Evolutionary conservation across 2,329 filamentous ascomycete species (phyloP).

Genomic region (Clonostachys rhizophaga): DNA sequence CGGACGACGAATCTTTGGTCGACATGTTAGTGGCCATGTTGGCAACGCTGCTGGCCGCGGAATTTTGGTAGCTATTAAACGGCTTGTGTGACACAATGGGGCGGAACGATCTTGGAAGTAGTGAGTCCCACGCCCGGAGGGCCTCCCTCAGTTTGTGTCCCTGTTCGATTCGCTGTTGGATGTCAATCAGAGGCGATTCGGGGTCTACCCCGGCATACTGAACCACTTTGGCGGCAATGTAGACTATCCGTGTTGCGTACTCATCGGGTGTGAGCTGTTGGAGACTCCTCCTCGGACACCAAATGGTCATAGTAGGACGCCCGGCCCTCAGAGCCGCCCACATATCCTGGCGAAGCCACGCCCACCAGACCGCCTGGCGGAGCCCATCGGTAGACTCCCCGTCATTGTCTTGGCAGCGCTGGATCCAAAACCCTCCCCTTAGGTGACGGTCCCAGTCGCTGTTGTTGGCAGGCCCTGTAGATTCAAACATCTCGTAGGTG

Average conservation of each 20-base stretch:
- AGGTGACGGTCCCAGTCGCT: constrained; percentile 53
- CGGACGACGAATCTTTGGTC: neutral
- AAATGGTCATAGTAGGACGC: constrained; percentile 51
- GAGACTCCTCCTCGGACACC: constrained; percentile 42
- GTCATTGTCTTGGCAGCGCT: constrained; percentile 52
- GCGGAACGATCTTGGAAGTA: neutral
- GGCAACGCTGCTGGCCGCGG: neutral
- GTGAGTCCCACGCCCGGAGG: neutral
- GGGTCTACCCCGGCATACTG: constrained; percentile 40
- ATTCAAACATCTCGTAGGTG: constrained; percentile 59
- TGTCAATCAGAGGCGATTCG: neutral
- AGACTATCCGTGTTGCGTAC: constrained; percentile 42
- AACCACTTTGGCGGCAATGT: constrained; percentile 46
- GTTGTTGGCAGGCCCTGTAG: constrained; percentile 16
- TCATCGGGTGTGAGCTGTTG: constrained; percentile 43
- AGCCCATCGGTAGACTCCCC: constrained; percentile 47
- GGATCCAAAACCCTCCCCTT: constrained; percentile 60
- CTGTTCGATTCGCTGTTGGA: neutral
- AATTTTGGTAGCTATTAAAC: neutral
- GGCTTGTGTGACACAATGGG: neutral
- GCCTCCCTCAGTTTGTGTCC: neutral
- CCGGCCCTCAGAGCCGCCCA: constrained; percentile 57
- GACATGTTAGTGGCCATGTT: neutral
- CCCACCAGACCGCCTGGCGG: constrained; percentile 56
- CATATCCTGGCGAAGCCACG: constrained; percentile 56